A percentile compares a stretch with the other conserved stretches of the same genome.
Conservation (phyloP, 768 basidiomycete species). For the Amanita polypyramis region DNA sequence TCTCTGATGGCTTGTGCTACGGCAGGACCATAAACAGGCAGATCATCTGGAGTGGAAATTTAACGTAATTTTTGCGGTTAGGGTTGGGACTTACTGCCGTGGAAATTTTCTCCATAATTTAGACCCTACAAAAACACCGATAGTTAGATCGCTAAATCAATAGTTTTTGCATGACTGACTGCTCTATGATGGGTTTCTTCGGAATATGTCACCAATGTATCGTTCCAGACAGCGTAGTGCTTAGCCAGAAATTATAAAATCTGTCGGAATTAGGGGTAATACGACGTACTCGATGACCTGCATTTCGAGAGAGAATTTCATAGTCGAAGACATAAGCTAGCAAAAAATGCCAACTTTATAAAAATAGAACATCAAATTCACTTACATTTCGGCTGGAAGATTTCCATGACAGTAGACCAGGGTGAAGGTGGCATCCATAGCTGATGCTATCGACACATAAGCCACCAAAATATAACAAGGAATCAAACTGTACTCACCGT, state of each 20-base stretch:
- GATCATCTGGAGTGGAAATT: conserved; percentile 17
- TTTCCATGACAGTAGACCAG: conserved; percentile 58
- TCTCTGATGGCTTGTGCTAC: conserved; percentile 52
- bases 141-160: conserved; percentile 20
- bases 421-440: conserved; percentile 58
- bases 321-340: conserved; percentile 28
- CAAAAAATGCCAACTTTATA: neutral
- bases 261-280: neutral
- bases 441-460: conserved; percentile 27
- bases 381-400: conserved; percentile 49
- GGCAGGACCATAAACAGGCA: conserved; percentile 52
- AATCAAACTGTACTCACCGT: conserved; percentile 23
- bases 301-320: conserved; percentile 29
- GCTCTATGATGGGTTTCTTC: conserved; percentile 19
- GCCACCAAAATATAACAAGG: neutral
- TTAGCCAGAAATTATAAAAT: conserved; percentile 10
- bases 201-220: conserved; percentile 34
- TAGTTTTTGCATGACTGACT: neutral
- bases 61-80: neutral
- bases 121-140: conserved; percentile 22
- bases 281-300: conserved; percentile 27
- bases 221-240: conserved; percentile 61
- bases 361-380: neutral
- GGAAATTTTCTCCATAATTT: conserved; percentile 12
- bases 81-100: conserved; percentile 13